Evolutionary conservation across 371 early-diverging fungal species (phyloP).

Genomic region (Mortierella sp.): DNA sequence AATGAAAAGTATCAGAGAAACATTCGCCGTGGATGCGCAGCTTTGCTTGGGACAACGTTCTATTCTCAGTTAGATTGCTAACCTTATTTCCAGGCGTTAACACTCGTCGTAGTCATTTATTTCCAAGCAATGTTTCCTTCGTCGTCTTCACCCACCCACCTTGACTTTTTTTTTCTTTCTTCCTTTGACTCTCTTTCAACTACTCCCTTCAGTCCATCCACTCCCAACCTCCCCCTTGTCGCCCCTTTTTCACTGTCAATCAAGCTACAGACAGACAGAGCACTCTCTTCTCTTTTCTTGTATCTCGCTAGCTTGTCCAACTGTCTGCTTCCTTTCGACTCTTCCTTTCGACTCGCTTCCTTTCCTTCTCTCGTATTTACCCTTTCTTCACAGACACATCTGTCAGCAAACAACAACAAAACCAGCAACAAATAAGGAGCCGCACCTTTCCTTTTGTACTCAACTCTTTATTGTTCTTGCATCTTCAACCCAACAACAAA

Average conservation of each 20-base stretch:
- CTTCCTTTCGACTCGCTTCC: background rate
- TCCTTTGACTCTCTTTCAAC: background rate
- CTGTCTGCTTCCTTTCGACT: no score
- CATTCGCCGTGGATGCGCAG: background rate
- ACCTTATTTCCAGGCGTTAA: background rate
- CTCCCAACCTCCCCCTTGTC: background rate
- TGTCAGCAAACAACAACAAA: background rate
- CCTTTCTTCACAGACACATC: background rate
- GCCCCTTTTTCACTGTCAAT: background rate
- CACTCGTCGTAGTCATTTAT: background rate
- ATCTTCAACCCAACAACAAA: background rate
- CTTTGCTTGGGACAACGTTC: background rate
- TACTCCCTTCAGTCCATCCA: background rate
- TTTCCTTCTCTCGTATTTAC: background rate
- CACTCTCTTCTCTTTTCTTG: no score
- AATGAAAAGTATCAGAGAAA: background rate
- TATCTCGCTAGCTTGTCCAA: no score
- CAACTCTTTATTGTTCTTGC: no score
- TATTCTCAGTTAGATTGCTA: no score
- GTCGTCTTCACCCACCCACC: background rate
- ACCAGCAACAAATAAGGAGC: background rate
- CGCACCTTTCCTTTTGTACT: background rate
- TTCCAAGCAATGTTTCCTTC: background rate
- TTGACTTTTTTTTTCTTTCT: background rate
- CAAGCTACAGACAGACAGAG: background rate